Percentiles rank a stretch among this genome's conserved stretches.
These are phyloP conservation scores for Mycosarcoma maydis DNA, from an alignment of 1,284 basidiomycete species.

Conservation along the genomic window DNA sequence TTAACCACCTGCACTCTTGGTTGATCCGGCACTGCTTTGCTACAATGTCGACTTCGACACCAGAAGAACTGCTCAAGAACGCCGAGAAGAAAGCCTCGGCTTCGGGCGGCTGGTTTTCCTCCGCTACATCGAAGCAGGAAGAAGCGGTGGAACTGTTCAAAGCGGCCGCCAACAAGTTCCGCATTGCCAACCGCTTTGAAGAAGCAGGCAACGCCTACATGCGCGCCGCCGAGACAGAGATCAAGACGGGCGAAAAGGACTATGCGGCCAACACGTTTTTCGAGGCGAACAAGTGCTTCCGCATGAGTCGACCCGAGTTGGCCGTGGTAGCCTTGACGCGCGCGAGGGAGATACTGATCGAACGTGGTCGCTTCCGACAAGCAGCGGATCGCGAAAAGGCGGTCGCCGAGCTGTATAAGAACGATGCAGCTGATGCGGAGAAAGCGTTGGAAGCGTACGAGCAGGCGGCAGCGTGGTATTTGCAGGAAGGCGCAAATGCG, in stretches of 20 bases:
- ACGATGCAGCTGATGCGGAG: conserved; percentile 76
- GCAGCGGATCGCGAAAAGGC: conserved; percentile 91
- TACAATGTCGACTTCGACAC: conserved; percentile 58
- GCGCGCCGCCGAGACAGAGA: conserved; percentile 63
- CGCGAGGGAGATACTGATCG: conserved; percentile 83
- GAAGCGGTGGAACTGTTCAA: conserved; percentile 94
- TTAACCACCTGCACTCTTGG: too few species aligned
- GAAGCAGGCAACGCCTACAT: conserved; percentile 78
- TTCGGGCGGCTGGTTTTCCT: conserved; percentile 73
- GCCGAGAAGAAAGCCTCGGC: conserved; percentile 91
- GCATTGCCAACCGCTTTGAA: conserved; percentile 89
- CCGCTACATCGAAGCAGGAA: conserved; percentile 68
- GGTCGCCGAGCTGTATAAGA: conserved; percentile 90
- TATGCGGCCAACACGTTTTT: conserved; percentile 66
- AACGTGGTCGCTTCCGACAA: conserved; percentile 90
- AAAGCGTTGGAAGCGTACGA: conserved; percentile 90
- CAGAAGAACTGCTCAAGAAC: conserved; percentile 75
- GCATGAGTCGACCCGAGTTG: conserved; percentile 68
- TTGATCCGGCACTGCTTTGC: not conserved
- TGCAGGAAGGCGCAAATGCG: conserved; percentile 92
- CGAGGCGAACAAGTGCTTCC: conserved; percentile 65
- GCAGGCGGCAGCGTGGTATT: conserved; percentile 95
- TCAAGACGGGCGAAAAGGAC: conserved; percentile 62
- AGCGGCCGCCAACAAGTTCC: conserved; percentile 93
- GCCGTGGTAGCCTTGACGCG: conserved; percentile 88